Percentiles rank a stretch among this genome's conserved stretches.
phyloP scores from a whole-genome alignment of 768 basidiomycete genomes.

The Boletus insuetus region DNA sequence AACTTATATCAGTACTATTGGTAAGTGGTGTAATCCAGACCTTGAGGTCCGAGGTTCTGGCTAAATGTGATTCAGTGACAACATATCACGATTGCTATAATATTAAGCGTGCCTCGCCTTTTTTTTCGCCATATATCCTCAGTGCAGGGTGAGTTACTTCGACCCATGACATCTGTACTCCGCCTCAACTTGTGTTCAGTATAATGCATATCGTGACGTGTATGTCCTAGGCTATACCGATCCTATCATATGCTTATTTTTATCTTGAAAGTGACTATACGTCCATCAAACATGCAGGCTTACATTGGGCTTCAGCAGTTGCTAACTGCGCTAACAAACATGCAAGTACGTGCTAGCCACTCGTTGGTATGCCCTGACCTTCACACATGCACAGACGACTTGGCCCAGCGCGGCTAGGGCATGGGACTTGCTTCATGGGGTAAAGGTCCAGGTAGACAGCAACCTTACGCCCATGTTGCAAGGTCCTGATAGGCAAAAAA shows the following conservation, averaged over 20 bases:
- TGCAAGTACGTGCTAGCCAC: constrained; percentile 49
- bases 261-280: constrained; percentile 54
- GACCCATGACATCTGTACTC: neutral
- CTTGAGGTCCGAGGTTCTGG: neutral
- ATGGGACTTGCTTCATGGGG: constrained; percentile 65
- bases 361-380: neutral
- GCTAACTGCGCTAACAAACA: constrained; percentile 59
- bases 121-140: constrained; percentile 67
- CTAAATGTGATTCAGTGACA: constrained; percentile 38
- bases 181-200: constrained; percentile 34
- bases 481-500: constrained; percentile 49
- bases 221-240: constrained; percentile 33
- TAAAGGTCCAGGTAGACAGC: constrained; percentile 51
- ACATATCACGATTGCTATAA: constrained; percentile 60
- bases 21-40: constrained; percentile 35
- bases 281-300: constrained; percentile 70
- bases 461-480: constrained; percentile 36
- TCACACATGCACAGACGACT: constrained; percentile 41
- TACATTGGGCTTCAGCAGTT: constrained; percentile 63
- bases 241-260: constrained; percentile 6
- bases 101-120: constrained; percentile 58
- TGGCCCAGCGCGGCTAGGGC: constrained; percentile 73
- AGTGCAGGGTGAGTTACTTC: constrained; percentile 59
- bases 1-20: constrained; percentile 62
- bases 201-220: constrained; percentile 79